A percentile compares a stretch with the other conserved stretches of the same genome.
Conservation (phyloP, 352 stramenopile species). For the Pythium guiyangense region DNA sequence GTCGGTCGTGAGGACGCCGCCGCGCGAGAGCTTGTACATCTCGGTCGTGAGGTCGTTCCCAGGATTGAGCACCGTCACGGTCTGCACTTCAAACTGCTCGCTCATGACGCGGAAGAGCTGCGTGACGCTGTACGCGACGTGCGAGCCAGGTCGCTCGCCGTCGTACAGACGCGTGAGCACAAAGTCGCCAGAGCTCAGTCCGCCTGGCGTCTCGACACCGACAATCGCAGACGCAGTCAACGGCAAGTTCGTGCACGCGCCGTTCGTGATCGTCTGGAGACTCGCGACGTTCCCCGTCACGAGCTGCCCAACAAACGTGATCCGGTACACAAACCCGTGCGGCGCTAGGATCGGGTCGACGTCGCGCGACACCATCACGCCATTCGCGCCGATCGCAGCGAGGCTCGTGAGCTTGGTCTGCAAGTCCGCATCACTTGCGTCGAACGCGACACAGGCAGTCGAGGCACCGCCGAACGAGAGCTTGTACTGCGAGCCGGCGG, state of each 20-base stretch:
- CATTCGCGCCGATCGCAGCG: conserved; percentile 23
- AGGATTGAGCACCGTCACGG: conserved; percentile 45
- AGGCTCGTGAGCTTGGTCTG: conserved; percentile 25
- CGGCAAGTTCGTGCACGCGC: conserved; percentile 18
- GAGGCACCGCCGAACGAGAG: conserved; percentile 39
- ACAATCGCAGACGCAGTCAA: conserved; percentile 25
- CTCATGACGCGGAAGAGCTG: conserved; percentile 70
- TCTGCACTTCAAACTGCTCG: conserved; percentile 69
- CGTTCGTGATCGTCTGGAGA: conserved; percentile 13
- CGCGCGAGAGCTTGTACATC: conserved; percentile 42
- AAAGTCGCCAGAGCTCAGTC: conserved; percentile 26
- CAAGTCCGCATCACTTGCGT: conserved; percentile 18
- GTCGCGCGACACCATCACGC: conserved; percentile 49
- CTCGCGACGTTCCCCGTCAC: conserved; percentile 48
- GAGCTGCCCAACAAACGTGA: conserved; percentile 64
- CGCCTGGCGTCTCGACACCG: conserved; percentile 19
- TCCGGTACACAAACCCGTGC: conserved; percentile 52
- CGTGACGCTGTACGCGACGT: conserved; percentile 50
- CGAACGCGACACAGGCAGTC: conserved; percentile 36
- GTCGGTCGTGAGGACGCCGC: conserved; percentile 14
- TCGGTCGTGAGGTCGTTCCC: conserved; percentile 27
- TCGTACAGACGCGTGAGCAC: conserved; percentile 42
- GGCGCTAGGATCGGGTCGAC: conserved; percentile 28
- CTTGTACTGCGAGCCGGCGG: conserved; percentile 26
- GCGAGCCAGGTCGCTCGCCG: conserved; percentile 38